Conservation (phyloP, 306 rosid species). For the Lotus japonicus region DNA sequence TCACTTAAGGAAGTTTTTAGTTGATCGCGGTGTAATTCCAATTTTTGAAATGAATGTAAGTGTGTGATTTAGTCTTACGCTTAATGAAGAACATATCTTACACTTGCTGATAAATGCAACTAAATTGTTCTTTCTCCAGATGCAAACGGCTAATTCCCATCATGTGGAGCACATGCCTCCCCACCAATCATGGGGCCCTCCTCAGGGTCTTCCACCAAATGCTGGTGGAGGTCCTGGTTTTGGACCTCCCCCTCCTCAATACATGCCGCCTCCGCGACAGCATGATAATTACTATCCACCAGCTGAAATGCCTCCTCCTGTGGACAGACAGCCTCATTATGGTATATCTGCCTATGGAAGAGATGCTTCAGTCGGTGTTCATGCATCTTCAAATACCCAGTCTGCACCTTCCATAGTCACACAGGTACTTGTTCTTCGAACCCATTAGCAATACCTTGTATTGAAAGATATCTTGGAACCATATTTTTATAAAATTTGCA, state of each 20-base stretch:
- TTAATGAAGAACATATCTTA: neutral
- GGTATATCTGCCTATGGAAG: conserved; percentile 96
- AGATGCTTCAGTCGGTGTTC: conserved; percentile 68
- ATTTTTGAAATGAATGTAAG: conserved; percentile 84
- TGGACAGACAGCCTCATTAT: conserved; percentile 91
- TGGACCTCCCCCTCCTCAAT: conserved; percentile 63
- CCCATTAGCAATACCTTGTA: neutral
- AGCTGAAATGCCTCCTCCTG: conserved; percentile 63
- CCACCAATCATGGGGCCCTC: conserved; percentile 92
- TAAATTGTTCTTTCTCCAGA: conserved; percentile 42
- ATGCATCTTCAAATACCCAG: conserved; percentile 62
- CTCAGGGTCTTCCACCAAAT: conserved; percentile 72
- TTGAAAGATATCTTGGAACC: neutral
- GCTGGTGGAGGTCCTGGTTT: conserved; percentile 87
- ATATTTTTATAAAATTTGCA: neutral
- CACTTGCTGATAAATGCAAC: conserved; percentile 10
- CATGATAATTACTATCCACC: conserved; percentile 73
- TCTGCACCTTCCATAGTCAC: conserved; percentile 74
- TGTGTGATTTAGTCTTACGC: neutral
- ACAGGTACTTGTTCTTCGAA: conserved; percentile 50
- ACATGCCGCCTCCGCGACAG: conserved; percentile 85
- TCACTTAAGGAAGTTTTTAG: conserved; percentile 89
- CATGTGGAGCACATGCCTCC: conserved; percentile 62
- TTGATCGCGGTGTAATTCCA: conserved; percentile 84
- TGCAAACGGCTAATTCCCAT: conserved; percentile 73